A percentile compares a stretch with the other conserved stretches of the same genome.
These are phyloP conservation scores for Phytophthora crassamura DNA, from an alignment of 352 stramenopile species.

Conservation along the genomic window DNA sequence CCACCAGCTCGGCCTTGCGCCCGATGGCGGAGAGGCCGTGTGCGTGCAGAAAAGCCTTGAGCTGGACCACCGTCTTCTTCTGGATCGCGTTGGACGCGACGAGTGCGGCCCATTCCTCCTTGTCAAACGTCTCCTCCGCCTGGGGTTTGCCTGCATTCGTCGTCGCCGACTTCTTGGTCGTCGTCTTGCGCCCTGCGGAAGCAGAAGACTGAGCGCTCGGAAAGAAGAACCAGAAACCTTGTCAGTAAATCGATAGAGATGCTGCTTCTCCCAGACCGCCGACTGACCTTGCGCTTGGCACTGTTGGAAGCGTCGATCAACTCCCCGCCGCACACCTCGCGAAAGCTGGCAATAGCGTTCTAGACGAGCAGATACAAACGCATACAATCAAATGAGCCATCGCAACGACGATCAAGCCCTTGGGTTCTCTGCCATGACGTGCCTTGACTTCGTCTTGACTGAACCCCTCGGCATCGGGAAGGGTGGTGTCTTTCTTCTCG, in stretches of 20 bases:
- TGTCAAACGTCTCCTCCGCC: constrained; percentile 52
- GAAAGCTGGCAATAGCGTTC: constrained; percentile 55
- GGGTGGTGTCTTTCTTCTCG: constrained; percentile 76
- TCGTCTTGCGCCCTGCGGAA: constrained; percentile 29
- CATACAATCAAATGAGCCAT: not conserved
- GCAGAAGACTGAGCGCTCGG: constrained; percentile 30
- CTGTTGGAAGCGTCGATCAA: constrained; percentile 52
- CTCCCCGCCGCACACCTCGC: constrained; percentile 57
- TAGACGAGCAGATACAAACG: constrained; percentile 17
- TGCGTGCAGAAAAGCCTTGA: constrained; percentile 72
- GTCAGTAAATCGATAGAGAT: constrained; percentile 2
- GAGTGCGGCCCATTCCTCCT: constrained; percentile 57
- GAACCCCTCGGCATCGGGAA: constrained; percentile 81
- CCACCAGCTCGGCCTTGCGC: constrained; percentile 74
- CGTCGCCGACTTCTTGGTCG: constrained; percentile 54
- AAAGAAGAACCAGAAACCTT: not conserved
- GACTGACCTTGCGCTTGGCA: constrained; percentile 60
- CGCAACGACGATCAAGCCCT: not conserved
- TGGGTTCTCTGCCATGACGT: not conserved
- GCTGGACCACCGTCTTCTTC: constrained; percentile 76
- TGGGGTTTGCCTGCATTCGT: constrained; percentile 29
- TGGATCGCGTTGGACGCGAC: constrained; percentile 56
- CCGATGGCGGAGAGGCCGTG: constrained; percentile 52
- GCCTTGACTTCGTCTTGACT: constrained; percentile 71
- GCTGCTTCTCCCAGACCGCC: not conserved